Evolutionary conservation across 441 rosid species (phyloP), one percentile per base, ranked within the genome.

Genomic region (Adansonia grandidieri): DNA sequence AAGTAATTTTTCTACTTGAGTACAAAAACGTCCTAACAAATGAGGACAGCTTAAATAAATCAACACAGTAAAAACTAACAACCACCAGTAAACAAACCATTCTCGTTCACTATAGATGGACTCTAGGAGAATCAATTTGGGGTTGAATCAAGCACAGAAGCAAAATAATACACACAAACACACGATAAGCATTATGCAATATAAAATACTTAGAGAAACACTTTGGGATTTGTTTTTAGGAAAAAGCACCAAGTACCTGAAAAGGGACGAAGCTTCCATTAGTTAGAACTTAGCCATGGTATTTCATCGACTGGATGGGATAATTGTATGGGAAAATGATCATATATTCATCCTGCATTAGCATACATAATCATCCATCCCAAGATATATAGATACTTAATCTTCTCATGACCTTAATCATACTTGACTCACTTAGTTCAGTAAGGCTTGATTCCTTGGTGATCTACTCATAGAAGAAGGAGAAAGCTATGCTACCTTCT

Each of bases 361-460:
- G 62, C 48, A 28, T 32, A 8, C 53, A 45, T 66, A 66, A 17
- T 42, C 20, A 51, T 44, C 9, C 20, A 45, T 68, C 72, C 28
- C 28, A 9, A 53, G 45, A 1, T 4, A 19, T 19, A 14, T 4
- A 45, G 37, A 65, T 62, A 28, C 17, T 0, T 5, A 62, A 62
- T 62, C 66, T 42, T 28, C 66, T 62, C 9, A 28, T 62, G 66
- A 62, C 44, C 66, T 5, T 42, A 67, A 67, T 45, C 72, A 20
- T 47, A 45, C 28, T 45, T 19, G 56, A 19, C 15, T 5, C 17
- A 68, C 56, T 68, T 45, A 20, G 2, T 68, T 68, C 60, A n/a
- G 68, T 45, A 32, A 28, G 17, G 68, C 47, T 32, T 28, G 44
- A 62, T 56, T 56, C 60, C 53, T 45, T 19, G 72, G n/a, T 3